Base-by-base conservation (phyloP, 768 basidiomycete species). In the Termitomyces sp. region DNA sequence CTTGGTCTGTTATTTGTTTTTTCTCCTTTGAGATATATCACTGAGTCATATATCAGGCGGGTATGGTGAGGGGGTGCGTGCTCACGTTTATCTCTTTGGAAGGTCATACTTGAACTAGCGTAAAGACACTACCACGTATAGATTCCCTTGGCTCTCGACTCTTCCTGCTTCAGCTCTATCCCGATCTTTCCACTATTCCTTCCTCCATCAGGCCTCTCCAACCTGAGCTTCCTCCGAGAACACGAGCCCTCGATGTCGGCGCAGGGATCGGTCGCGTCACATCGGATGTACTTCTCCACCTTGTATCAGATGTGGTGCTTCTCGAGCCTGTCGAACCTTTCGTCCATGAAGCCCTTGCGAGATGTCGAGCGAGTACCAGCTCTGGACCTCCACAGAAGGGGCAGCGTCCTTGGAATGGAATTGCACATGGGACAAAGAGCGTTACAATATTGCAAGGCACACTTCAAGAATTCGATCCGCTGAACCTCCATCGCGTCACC, bases 191-290 rank as follows among this genome's bases (percentile, higher is more conserved):
- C 52, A 84, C 78, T 24, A 85, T 98, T 50, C 77, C 87, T 5
- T 92, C 92, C 37, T 83, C 90, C 3, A 70, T 92, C 49, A 79
- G 81, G 49, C 84, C 79, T 2, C 76, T 84, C 34, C 60, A 66
- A 53, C 66, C 65, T 43, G 65, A 55, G 47, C 56, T 54, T 42
- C 61, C 53, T 42, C 51, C 63, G 12, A 75, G 78, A 46, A 83
- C 77, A 27, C 83, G 92, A 46, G 94, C 90, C 0, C 80, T 99
- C 22, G 96, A 99, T 66, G 92, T 94, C 57, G 96, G 90, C 16
- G 94, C 94, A 6, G 96, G 96, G 12, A 87, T 99, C 48, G 96
- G 96, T 12, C 86, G 96, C 53, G 94, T 97, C 27, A 96, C 94
- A 0, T 77, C 84, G 2, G 85, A 90, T 62, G 92, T 94, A 13